A percentile compares a stretch with the other conserved stretches of the same genome.
Evolutionary conservation across 2,329 filamentous ascomycete species (phyloP).

Genomic region (Fusarium algeriense): DNA sequence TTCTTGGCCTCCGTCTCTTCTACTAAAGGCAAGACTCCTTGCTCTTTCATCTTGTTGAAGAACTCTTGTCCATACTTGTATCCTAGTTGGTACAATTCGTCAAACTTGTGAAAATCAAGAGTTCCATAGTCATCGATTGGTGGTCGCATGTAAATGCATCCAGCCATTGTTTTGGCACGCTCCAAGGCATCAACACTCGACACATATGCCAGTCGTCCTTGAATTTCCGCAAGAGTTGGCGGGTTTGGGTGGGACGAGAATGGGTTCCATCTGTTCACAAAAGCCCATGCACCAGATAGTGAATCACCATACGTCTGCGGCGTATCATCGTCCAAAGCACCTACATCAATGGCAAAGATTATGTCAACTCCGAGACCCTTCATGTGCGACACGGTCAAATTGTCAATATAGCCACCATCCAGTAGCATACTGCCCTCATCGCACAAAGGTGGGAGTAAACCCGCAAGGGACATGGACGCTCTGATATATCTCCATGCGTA

Average conservation of each 20-base stretch:
- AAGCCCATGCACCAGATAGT: slow-evolving; percentile 93
- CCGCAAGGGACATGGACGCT: slow-evolving; percentile 96
- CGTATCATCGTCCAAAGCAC: slow-evolving; percentile 89
- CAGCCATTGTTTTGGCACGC: slow-evolving; percentile 88
- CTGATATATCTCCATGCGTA: slow-evolving; percentile 98
- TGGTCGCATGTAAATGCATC: slow-evolving; percentile 96
- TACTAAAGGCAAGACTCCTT: slow-evolving; percentile 78
- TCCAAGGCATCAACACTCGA: slow-evolving; percentile 95
- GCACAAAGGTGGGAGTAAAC: slow-evolving; percentile 90
- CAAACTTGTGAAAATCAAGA: slow-evolving; percentile 95
- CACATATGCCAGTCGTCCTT: slow-evolving; percentile 93
- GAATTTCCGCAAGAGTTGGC: slow-evolving; percentile 94
- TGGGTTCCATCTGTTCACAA: slow-evolving; percentile 96
- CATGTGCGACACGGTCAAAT: slow-evolving; percentile 97
- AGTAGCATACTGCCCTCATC: slow-evolving; percentile 97
- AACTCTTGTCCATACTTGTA: slow-evolving; percentile 88
- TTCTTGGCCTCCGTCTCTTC: slow-evolving; percentile 83
- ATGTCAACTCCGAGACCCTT: slow-evolving; percentile 91
- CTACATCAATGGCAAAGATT: slow-evolving; percentile 96
- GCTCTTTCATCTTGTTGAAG: slow-evolving; percentile 78
- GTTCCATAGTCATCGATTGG: slow-evolving; percentile 95
- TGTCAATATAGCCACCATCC: slow-evolving; percentile 97
- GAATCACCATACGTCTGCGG: slow-evolving; percentile 95
- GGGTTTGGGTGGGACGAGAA: slow-evolving; percentile 91
- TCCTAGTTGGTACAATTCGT: slow-evolving; percentile 93